Percentiles rank a stretch among this genome's conserved stretches.
Evolutionary conservation across 2,329 filamentous ascomycete genomes (phyloP).

Genomic region (Cadophora malorum): DNA sequence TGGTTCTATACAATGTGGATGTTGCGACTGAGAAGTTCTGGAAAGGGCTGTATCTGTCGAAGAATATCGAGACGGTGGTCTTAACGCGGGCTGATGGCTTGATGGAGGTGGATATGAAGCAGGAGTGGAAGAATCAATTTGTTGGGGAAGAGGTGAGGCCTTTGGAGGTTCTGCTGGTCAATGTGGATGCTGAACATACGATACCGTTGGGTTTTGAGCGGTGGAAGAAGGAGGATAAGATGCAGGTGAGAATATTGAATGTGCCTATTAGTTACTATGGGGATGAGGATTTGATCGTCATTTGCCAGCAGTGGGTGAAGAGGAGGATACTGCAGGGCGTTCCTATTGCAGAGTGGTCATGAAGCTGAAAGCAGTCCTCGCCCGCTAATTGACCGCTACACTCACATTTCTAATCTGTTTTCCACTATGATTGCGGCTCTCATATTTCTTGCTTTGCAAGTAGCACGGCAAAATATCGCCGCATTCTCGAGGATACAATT

Average conservation of each 20-base stretch:
- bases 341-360: conserved; percentile 10
- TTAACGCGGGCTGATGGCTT: conserved; percentile 50
- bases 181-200: conserved; percentile 24
- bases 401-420: neutral
- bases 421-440: too few relatives aligned
- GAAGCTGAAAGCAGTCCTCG: neutral
- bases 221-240: conserved; percentile 41
- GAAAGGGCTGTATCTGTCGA: conserved; percentile 48
- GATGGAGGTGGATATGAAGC: conserved; percentile 48
- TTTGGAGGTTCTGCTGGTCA: conserved; percentile 26
- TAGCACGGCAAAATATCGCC: too few relatives aligned
- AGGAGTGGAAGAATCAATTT: conserved; percentile 49
- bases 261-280: conserved; percentile 51
- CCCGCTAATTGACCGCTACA: neutral
- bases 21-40: conserved; percentile 47
- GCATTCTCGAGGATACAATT: too few relatives aligned
- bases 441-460: too few relatives aligned
- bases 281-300: conserved; percentile 47
- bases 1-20: conserved; percentile 53
- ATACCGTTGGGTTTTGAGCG: conserved; percentile 37
- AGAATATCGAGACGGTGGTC: conserved; percentile 51
- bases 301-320: conserved; percentile 52
- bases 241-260: conserved; percentile 50
- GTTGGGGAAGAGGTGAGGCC: conserved; percentile 38
- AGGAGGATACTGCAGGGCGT: conserved; percentile 48